phyloP scores from a whole-genome alignment of 1,284 basidiomycete species.

The Trichosporon asahii region DNA sequence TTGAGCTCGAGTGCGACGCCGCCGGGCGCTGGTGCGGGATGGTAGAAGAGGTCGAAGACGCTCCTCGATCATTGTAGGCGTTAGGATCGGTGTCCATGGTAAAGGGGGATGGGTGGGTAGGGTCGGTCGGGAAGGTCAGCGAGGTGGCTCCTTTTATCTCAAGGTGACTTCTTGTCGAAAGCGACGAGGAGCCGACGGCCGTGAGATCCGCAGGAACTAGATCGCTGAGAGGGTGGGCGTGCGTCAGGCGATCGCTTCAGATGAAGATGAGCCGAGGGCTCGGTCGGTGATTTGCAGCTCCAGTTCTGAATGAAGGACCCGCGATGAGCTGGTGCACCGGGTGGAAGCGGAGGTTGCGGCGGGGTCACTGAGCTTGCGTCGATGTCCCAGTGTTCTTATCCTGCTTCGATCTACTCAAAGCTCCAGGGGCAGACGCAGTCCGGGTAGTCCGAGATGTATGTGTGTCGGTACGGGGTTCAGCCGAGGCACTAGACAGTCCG shows the following conservation, averaged over 20 bases:
- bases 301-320: background rate
- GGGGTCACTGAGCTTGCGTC: background rate
- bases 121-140: background rate
- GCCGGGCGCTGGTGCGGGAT: constrained; percentile 1
- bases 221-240: background rate
- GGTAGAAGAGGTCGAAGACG: constrained; percentile 8
- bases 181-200: background rate
- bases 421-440: background rate
- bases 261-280: background rate
- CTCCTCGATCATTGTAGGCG: constrained; percentile 21
- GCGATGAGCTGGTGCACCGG: background rate
- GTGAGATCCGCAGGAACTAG: background rate
- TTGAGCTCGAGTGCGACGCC: background rate
- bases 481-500: background rate
- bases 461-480: background rate
- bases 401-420: background rate
- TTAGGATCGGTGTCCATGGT: constrained; percentile 27
- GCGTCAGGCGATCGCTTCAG: background rate
- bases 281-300: background rate
- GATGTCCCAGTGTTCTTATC: background rate
- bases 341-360: background rate
- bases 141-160: constrained; percentile 1
- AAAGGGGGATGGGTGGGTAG: background rate
- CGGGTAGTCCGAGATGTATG: background rate
- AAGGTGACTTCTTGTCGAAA: background rate